Evolutionary conservation across 75 land plant genomes (phyloP).

Genomic region (Isoetes taiwanensis): DNA sequence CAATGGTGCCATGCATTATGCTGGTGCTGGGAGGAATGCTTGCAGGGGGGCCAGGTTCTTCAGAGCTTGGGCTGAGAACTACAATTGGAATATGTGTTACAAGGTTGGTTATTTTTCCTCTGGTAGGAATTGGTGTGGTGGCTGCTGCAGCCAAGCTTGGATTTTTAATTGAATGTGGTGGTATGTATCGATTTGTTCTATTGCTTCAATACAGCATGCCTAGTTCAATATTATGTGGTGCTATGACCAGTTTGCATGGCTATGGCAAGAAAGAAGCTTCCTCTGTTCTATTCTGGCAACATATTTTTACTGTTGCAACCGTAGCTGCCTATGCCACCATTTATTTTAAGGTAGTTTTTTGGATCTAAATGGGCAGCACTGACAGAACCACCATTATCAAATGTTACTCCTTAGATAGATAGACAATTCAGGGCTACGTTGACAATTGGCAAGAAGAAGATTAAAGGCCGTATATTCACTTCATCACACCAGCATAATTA

Average conservation of each 20-base stretch:
- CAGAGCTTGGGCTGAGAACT: constrained; percentile 56
- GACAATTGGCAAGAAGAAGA: too few species aligned
- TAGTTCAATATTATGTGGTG: constrained; percentile 68
- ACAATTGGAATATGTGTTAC: constrained; percentile 53
- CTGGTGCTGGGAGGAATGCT: constrained; percentile 74
- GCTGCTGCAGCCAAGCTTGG: constrained; percentile 37
- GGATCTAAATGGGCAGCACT: too few species aligned
- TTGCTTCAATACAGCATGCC: constrained; percentile 73
- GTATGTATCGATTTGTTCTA: constrained; percentile 65
- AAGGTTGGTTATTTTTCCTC: constrained; percentile 62
- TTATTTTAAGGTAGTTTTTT: constrained; percentile 38
- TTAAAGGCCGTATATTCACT: too few species aligned
- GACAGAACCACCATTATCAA: too few species aligned
- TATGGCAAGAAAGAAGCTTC: constrained; percentile 71
- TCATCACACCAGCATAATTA: too few species aligned
- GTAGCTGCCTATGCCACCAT: constrained; percentile 46
- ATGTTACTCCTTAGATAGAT: too few species aligned
- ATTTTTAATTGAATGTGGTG: constrained; percentile 34
- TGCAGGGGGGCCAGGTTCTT: constrained; percentile 61
- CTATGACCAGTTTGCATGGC: constrained; percentile 62
- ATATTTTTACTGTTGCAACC: constrained; percentile 44
- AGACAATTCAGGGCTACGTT: too few species aligned
- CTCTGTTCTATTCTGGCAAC: constrained; percentile 78
- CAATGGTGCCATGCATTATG: constrained; percentile 76
- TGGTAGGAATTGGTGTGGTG: constrained; percentile 56